Evolutionary conservation across 2,329 filamentous ascomycete genomes (phyloP).

Genomic region (Thermothelomyces thermophilus): DNA sequence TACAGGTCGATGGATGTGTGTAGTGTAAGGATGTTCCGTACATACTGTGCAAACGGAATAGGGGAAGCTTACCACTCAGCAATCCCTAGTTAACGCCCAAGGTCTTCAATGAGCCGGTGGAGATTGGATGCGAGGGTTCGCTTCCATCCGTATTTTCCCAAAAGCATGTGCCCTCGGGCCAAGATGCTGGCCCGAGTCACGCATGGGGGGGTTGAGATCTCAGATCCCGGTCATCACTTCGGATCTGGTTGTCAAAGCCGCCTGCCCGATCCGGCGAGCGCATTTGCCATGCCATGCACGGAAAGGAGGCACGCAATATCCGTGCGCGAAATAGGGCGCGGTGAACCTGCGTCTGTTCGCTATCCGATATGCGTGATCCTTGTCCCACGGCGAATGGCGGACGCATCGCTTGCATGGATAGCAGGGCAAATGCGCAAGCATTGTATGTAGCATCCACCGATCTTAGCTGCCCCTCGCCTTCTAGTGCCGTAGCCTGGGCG

Average conservation of each 20-base stretch:
- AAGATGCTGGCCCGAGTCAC: constrained; percentile 17
- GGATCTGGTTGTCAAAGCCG: constrained; percentile 7
- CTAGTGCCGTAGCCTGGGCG: neutral
- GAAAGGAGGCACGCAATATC: constrained; percentile 3
- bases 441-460: constrained; percentile 14
- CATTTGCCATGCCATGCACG: constrained; percentile 10
- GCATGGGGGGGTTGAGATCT: constrained; percentile 20
- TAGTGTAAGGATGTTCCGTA: no score
- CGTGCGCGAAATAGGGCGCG: constrained; percentile 18
- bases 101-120: constrained; percentile 3
- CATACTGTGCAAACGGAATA: no score
- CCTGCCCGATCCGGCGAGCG: constrained; percentile 14
- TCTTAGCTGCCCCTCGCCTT: constrained; percentile 7
- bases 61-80: no score
- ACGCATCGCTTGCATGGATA: constrained; percentile 20
- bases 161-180: constrained; percentile 17
- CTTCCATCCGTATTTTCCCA: constrained; percentile 23
- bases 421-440: constrained; percentile 17
- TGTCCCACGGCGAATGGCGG: constrained; percentile 16
- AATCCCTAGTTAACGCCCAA: neutral
- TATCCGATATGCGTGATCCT: constrained; percentile 14
- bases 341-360: constrained; percentile 19
- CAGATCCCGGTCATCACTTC: constrained; percentile 14
- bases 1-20: no score
- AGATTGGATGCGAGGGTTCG: constrained; percentile 19